A percentile compares a stretch with the other conserved stretches of the same genome.
These are phyloP conservation scores for Xanthoceras sorbifolium DNA, from an alignment of 345 rosid species.

Conservation along the genomic window DNA sequence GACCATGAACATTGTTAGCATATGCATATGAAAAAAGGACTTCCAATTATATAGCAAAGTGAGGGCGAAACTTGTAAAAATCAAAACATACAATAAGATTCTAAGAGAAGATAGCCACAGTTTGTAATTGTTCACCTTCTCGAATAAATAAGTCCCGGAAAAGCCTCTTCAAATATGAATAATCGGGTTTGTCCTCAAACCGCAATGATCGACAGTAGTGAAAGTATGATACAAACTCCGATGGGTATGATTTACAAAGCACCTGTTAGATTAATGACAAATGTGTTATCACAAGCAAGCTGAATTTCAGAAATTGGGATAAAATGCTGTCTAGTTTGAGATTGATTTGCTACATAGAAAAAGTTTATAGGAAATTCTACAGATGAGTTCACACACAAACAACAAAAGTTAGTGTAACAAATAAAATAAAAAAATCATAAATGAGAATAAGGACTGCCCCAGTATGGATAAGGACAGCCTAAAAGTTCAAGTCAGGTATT, in stretches of 20 bases:
- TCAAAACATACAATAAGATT: neutral
- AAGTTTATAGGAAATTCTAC: neutral
- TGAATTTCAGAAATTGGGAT: slow-evolving; percentile 9
- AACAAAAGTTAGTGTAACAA: neutral
- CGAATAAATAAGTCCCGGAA: slow-evolving; percentile 81
- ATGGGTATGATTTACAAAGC: slow-evolving; percentile 66
- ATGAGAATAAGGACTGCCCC: too few relatives aligned
- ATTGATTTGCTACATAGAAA: slow-evolving; percentile 4
- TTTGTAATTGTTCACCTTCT: slow-evolving; percentile 51
- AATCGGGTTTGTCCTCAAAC: slow-evolving; percentile 84
- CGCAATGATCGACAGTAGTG: slow-evolving; percentile 78
- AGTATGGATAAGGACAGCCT: neutral
- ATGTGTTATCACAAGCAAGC: slow-evolving; percentile 7
- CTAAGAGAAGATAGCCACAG: neutral
- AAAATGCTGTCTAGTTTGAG: neutral
- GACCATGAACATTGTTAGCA: too few relatives aligned
- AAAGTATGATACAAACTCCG: slow-evolving; percentile 75
- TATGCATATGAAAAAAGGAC: too few relatives aligned
- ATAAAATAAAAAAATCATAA: neutral
- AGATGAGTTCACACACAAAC: neutral
- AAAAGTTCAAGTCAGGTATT: neutral
- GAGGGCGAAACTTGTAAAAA: neutral
- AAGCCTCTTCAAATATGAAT: slow-evolving; percentile 82
- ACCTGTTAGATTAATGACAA: slow-evolving; percentile 43
- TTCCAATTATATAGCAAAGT: neutral